Base-by-base conservation (phyloP, 257 asterid genomes). In the Anisodus acutangulus region DNA sequence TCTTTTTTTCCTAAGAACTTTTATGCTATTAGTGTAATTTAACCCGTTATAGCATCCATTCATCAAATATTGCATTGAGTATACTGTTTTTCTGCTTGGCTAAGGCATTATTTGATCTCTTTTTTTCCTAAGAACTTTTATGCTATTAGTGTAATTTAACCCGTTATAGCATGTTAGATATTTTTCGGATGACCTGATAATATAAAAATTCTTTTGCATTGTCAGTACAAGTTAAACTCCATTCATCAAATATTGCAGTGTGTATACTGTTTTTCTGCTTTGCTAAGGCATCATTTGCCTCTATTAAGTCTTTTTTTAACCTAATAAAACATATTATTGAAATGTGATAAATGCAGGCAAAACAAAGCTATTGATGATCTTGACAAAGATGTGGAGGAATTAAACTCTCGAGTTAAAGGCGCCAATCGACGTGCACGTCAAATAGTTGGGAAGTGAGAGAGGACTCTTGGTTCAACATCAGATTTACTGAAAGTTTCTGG, bases 301-400 rank as follows among this genome's bases (percentile, higher is more conserved):
- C 0, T 8, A 41, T 17, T 0, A 0, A 31, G 9, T 41, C 26
- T 3, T 2, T 5, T 69, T 41, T 41, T 39, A 5, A 0, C 37
- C 19, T n/a, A 69, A 7, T 71, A 72, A 72, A 59, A 47, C 22
- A 49, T 45, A 15, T 19, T 58, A 82, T 54, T 15, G 47, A 19
- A 51, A 7, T 81, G 22, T 59, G 82, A 55, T 43, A 9, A 49
- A 10, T 80, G 66, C 94, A 93, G 97, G 93, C 99, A 97, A 90
- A 95, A 97, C 92, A 84, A 89, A 88, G 94, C 99, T 15, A 93
- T 97, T 8, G 98, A 93, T 89, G 86, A 88, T 86, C 96, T 93
- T 71, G 85, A 89, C 5, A 92, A 87, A 15, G 99, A 97, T 79
- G 92, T 93, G 22, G 99, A 95, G 10, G 97, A 95, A 71, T 89